A percentile compares a stretch with the other conserved stretches of the same genome.
phyloP scores from a whole-genome alignment of 1,284 basidiomycete genomes.

The Pyrrhoderma noxium region DNA sequence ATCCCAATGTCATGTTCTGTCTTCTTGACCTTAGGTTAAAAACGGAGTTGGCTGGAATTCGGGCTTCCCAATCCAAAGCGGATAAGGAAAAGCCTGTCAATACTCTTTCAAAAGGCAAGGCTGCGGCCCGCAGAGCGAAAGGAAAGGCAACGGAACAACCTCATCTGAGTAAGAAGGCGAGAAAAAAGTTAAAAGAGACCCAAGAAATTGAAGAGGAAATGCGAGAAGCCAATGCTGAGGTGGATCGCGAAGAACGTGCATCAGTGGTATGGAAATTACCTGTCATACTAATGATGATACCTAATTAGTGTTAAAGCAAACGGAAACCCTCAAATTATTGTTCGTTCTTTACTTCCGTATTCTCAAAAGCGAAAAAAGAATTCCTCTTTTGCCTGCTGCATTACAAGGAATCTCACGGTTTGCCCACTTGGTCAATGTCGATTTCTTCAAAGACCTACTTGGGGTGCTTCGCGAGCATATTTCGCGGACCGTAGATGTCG shows the following conservation, averaged over 20 bases:
- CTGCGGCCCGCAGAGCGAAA: slow-evolving; percentile 42
- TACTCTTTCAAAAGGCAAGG: slow-evolving; percentile 40
- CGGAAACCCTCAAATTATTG: slow-evolving; percentile 95
- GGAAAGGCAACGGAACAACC: slow-evolving; percentile 55
- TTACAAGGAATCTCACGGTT: slow-evolving; percentile 90
- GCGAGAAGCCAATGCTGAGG: slow-evolving; percentile 89
- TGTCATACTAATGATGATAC: background rate
- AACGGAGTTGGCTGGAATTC: slow-evolving; percentile 71
- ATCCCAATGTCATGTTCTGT: slow-evolving; percentile 83
- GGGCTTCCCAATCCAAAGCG: slow-evolving; percentile 61
- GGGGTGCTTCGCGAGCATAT: slow-evolving; percentile 80
- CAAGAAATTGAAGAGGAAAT: slow-evolving; percentile 85
- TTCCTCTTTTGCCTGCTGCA: slow-evolving; percentile 80
- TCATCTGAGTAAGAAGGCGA: slow-evolving; percentile 85
- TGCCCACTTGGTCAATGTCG: slow-evolving; percentile 95
- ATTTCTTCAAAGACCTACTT: slow-evolving; percentile 97
- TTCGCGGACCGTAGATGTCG: slow-evolving; percentile 37
- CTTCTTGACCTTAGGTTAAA: slow-evolving; percentile 84
- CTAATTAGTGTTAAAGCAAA: slow-evolving; percentile 56
- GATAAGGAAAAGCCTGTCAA: slow-evolving; percentile 47
- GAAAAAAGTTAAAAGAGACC: slow-evolving; percentile 73
- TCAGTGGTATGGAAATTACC: slow-evolving; percentile 6
- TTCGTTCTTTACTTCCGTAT: slow-evolving; percentile 98
- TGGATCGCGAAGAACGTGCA: slow-evolving; percentile 83
- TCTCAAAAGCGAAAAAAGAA: slow-evolving; percentile 81